Base-by-base conservation (phyloP, 148 eudicot species). In the Rhododendron kiyosumense region DNA sequence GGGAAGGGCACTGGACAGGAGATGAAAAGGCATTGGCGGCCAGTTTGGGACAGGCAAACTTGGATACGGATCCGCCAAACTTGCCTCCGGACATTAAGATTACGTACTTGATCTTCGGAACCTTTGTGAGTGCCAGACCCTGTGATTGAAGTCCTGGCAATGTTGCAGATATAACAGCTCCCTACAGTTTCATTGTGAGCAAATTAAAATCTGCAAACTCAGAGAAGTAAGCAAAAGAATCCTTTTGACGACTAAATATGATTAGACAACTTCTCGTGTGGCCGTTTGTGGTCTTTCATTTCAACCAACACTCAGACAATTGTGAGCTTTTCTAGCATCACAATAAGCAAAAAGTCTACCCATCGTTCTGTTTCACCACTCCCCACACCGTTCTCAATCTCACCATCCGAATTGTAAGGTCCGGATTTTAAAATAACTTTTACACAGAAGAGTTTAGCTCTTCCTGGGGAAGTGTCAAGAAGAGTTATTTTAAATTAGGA, bases 1-100 rank as follows among this genome's bases (percentile, higher is more conserved):
- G 92, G 26, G 92, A 88, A 41, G 92, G 92, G 57, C 80, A 82
- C 28, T 83, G 63, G 48, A 89, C 2, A 2, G 81, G 90, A 24
- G 90, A 84, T 1, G 86, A 86, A 79, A 87, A 91, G 34, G 91
- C 92, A 61, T 80, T 88, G 45, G 85, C 80, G 34, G 91, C 92
- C 30, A 86, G 26, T 77, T 87, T 86, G 43, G 90, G 91, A 9
- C 41, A 28, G 32, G 77, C 85, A 59, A 85, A 52, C 34, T 74
- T 80, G 5, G 22, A 43, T 24, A 24, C 14, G 71, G 71, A 63
- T 38, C 88, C 90, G 36, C 90, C 91, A 43, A 87, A 28, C 74
- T 86, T 89, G 10, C 36, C 84, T 24, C 92, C 92, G 3, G 92
- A 88, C 26, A 91, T 83, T 46, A 89, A 8, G 11, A 91, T 88